Evolutionary conservation across 1,284 basidiomycete species (phyloP).

Genomic region (Moniliophthora roreri): DNA sequence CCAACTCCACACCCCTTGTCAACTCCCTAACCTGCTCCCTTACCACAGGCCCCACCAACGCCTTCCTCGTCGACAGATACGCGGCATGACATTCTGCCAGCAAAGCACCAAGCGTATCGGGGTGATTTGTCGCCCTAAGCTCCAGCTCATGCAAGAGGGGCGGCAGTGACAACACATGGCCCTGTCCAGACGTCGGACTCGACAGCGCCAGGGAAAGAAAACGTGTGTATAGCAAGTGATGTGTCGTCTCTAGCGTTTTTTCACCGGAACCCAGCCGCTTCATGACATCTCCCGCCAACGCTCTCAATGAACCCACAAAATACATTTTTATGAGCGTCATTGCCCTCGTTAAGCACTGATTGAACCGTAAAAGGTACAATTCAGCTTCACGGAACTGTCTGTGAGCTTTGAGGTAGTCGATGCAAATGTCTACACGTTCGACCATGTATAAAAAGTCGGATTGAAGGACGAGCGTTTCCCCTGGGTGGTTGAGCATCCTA

Average conservation of each 20-base stretch:
- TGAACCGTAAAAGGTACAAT: constrained; percentile 88
- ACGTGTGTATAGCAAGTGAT: constrained; percentile 86
- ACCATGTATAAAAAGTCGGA: constrained; percentile 93
- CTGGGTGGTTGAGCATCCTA: constrained; percentile 88
- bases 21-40: constrained; percentile 81
- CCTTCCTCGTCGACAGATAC: constrained; percentile 74
- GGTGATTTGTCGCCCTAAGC: constrained; percentile 67
- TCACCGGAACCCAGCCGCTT: constrained; percentile 75
- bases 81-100: constrained; percentile 83
- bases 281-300: constrained; percentile 72
- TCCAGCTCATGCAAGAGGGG: constrained; percentile 86
- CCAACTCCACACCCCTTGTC: constrained; percentile 78
- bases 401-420: constrained; percentile 86
- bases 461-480: constrained; percentile 85
- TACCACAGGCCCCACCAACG: constrained; percentile 68
- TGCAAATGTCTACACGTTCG: constrained; percentile 87
- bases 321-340: constrained; percentile 97
- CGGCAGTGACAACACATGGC: constrained; percentile 46
- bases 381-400: constrained; percentile 89
- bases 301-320: constrained; percentile 80
- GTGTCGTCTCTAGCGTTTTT: constrained; percentile 64
- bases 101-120: constrained; percentile 76
- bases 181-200: not conserved
- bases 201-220: constrained; percentile 66
- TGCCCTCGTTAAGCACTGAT: constrained; percentile 92